phyloP scores from a whole-genome alignment of 75 land plant species.

The Sequoiadendron giganteum region DNA sequence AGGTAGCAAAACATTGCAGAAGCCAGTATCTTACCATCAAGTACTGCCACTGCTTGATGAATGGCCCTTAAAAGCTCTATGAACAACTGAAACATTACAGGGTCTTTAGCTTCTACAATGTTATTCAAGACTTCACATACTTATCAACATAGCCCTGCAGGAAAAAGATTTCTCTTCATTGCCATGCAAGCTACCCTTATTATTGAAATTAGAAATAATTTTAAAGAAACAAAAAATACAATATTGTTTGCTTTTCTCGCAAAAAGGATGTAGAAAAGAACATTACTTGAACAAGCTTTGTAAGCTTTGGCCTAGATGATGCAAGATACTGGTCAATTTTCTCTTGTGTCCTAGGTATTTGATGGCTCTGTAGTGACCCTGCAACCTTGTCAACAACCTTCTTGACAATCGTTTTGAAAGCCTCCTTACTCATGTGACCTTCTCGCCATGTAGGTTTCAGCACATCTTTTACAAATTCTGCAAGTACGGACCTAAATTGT shows the following conservation, averaged over 20 bases:
- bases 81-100: neutral
- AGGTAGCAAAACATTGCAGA: neutral
- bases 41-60: neutral
- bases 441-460: constrained; percentile 95
- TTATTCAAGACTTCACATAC: constrained; percentile 38
- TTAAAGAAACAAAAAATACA: neutral
- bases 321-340: constrained; percentile 71
- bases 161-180: constrained; percentile 4
- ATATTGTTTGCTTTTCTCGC: neutral
- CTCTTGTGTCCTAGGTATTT: constrained; percentile 79
- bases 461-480: constrained; percentile 84
- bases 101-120: neutral
- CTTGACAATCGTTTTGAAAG: constrained; percentile 87
- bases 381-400: constrained; percentile 93
- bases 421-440: constrained; percentile 87
- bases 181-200: neutral
- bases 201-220: neutral
- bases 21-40: neutral
- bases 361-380: constrained; percentile 52
- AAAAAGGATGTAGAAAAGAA: neutral
- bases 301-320: constrained; percentile 63
- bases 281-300: constrained; percentile 89
- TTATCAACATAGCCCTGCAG: constrained; percentile 73
- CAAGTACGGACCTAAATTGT: constrained; percentile 69
- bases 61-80: neutral